Base-by-base conservation (phyloP, 306 rosid species). In the Datisca glomerata region DNA sequence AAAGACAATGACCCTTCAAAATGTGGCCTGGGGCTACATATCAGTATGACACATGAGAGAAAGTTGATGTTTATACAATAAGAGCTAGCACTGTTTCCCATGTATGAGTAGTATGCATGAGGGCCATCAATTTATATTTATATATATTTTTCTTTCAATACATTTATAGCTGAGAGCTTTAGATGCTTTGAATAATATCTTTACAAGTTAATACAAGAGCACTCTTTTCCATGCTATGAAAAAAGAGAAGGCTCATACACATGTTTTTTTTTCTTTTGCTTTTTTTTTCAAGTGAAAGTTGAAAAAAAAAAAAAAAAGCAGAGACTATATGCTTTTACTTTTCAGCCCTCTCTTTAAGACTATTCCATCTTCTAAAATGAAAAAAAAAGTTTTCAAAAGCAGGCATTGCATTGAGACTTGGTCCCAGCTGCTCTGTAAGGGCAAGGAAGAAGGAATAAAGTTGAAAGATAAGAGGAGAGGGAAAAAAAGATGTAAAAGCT, bases 381-480 rank as follows among this genome's bases (percentile, higher is more conserved):
- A 0, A 28, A 12, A 8, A 28, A 28, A 66, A 64, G 71, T 71
- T 56, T 60, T 27, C 15, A 52, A 53, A 47, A 8, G 28, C 35
- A 46, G 32, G 47, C 18, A 22, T 24, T 52, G 52, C 61, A 65
- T 56, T 40, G 74, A 63, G 57, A 48, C 39, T 67, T 74, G 81
- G 84, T 66, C 85, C 80, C 84, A 52, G 38, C 39, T 15, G 22
- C 24, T 23, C 56, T 57, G 73, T 71, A 79, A 79, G 84, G 53
- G 51, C 47, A 64, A 61, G 75, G 80, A 66, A 51, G 74, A 72
- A 75, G 76, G 80, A 76, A 79, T 76, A 80, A 85, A 85, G 93
- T 59, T 45, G 59, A 22, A 18, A 35, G 25, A 17, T 33, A 18
- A 4, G 44, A n/a, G 25, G 27, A 18, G 43, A 49, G 18, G 11